These are phyloP conservation scores for Lasiodiplodia gonubiensis DNA, from an alignment of 2,329 filamentous ascomycete genomes.

Conservation along the genomic window DNA sequence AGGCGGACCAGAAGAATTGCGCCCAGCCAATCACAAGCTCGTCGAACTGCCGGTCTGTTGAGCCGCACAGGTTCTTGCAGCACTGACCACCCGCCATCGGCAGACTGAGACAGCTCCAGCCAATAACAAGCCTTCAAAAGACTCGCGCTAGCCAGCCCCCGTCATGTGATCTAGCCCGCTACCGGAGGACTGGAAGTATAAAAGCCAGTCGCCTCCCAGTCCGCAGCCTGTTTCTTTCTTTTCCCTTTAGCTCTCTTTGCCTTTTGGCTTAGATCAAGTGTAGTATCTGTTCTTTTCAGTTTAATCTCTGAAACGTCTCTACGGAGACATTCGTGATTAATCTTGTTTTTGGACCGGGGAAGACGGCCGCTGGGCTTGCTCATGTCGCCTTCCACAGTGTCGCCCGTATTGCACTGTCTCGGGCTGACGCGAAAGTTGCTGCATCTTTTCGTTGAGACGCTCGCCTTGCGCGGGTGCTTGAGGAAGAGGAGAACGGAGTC, in stretches of 20 bases:
- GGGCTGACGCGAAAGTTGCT: constrained; percentile 22
- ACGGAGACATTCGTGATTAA: constrained; percentile 22
- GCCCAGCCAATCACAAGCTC: not conserved
- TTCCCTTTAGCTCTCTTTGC: constrained; percentile 25
- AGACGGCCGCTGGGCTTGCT: constrained; percentile 24
- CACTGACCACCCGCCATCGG: not conserved
- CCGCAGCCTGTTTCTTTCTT: not conserved
- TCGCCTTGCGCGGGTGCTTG: constrained; percentile 18
- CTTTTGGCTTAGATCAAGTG: constrained; percentile 29
- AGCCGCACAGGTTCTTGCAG: not conserved
- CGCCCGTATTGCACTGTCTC: constrained; percentile 23
- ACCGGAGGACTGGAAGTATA: not conserved
- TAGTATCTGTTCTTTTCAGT: constrained; percentile 28
- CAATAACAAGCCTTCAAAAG: too few species aligned
- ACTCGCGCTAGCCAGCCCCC: not conserved
- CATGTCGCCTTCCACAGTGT: constrained; percentile 22
- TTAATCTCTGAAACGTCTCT: constrained; percentile 26
- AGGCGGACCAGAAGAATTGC: not conserved
- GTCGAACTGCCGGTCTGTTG: not conserved
- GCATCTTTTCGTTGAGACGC: constrained; percentile 21
- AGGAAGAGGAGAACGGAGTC: not conserved
- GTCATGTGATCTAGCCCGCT: not conserved
- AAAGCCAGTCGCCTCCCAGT: not conserved
- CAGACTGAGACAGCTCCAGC: too few species aligned
- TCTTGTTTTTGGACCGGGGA: constrained; percentile 15